Evolutionary conservation across 1,284 basidiomycete genomes (phyloP).

Genomic region (Athelia psychrophila): DNA sequence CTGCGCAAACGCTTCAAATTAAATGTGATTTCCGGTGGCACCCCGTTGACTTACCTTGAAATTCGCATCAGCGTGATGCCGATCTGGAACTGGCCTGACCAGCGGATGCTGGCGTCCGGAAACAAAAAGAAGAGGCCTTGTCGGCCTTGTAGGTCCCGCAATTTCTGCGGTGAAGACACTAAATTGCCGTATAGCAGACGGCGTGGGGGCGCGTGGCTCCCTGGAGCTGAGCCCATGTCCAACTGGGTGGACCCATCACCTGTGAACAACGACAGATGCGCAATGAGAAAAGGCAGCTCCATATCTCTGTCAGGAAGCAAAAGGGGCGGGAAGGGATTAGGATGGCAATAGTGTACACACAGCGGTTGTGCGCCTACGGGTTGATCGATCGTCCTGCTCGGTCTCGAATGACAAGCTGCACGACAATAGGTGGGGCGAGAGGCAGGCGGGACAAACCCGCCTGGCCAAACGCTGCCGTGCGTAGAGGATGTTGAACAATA

Average conservation of each 20-base stretch:
- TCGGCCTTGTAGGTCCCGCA: slow-evolving; percentile 76
- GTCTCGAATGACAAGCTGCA: slow-evolving; percentile 74
- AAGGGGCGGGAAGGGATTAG: slow-evolving; percentile 21
- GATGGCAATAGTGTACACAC: slow-evolving; percentile 15
- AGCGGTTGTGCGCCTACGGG: slow-evolving; percentile 50
- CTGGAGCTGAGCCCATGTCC: slow-evolving; percentile 52
- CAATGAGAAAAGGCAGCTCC: slow-evolving; percentile 81
- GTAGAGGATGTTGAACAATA: slow-evolving; percentile 77
- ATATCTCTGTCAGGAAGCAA: slow-evolving; percentile 49
- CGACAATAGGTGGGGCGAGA: slow-evolving; percentile 77
- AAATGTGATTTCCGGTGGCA: neutral
- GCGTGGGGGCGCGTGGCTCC: slow-evolving; percentile 42
- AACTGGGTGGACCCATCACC: slow-evolving; percentile 56
- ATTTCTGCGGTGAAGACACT: slow-evolving; percentile 75
- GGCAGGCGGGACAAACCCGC: slow-evolving; percentile 77
- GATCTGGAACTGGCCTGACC: slow-evolving; percentile 73
- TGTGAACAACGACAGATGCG: slow-evolving; percentile 70
- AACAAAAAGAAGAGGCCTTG: slow-evolving; percentile 85
- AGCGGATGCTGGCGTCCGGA: slow-evolving; percentile 83
- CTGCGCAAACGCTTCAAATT: slow-evolving; percentile 22
- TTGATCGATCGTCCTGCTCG: slow-evolving; percentile 59
- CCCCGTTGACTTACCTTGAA: slow-evolving; percentile 62
- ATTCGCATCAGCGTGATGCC: slow-evolving; percentile 74
- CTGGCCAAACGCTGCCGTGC: slow-evolving; percentile 76
- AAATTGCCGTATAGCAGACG: slow-evolving; percentile 81